Conservation (phyloP, 345 rosid genomes). For the Tarenaya hassleriana region DNA sequence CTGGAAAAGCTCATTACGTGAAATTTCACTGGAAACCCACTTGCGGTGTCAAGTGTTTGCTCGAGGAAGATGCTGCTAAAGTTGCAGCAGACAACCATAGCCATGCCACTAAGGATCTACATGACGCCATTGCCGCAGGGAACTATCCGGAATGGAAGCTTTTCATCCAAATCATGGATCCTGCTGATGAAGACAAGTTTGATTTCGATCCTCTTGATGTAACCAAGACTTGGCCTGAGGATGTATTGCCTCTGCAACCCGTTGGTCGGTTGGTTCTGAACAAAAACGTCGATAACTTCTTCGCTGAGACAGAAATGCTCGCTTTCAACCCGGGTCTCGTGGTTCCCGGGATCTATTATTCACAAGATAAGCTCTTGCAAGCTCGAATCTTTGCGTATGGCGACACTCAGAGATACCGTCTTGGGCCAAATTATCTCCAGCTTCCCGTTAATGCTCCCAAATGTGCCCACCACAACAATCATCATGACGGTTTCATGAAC, state of each 20-base stretch:
- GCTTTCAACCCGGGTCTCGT: slow-evolving; percentile 89
- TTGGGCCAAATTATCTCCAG: slow-evolving; percentile 94
- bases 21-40: slow-evolving; percentile 98
- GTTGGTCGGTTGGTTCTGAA: slow-evolving; percentile 97
- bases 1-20: slow-evolving; percentile 74
- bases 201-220: slow-evolving; percentile 97
- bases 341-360: slow-evolving; percentile 86
- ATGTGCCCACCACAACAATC: slow-evolving; percentile 90
- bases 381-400: slow-evolving; percentile 77
- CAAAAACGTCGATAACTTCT: slow-evolving; percentile 92
- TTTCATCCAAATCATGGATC: slow-evolving; percentile 77
- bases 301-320: slow-evolving; percentile 86
- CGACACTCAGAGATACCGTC: slow-evolving; percentile 98
- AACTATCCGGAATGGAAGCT: slow-evolving; percentile 92
- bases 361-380: slow-evolving; percentile 90
- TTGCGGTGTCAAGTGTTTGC: slow-evolving; percentile 73
- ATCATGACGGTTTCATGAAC: slow-evolving; percentile 89
- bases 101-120: slow-evolving; percentile 93
- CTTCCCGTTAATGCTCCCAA: slow-evolving; percentile 95
- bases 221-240: slow-evolving; percentile 98
- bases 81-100: slow-evolving; percentile 96
- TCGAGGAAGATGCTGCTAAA: slow-evolving; percentile 81
- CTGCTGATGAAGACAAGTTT: slow-evolving; percentile 64
- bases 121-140: slow-evolving; percentile 87
- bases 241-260: slow-evolving; percentile 87